phyloP scores from a whole-genome alignment of 192 early-diverging fungal species.

The Umbelopsis sp. region DNA sequence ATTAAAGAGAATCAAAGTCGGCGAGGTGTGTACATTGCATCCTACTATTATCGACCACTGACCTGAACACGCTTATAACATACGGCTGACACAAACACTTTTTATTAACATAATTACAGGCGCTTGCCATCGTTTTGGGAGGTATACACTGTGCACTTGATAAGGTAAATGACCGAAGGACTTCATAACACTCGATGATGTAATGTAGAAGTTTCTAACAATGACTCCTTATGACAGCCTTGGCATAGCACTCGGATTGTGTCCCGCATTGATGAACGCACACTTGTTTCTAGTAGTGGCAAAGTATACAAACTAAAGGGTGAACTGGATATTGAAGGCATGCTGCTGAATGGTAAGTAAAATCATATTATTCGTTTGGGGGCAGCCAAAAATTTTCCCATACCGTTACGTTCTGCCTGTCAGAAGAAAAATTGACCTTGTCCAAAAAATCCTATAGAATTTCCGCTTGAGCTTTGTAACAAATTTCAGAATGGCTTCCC shows the following conservation, averaged over 20 bases:
- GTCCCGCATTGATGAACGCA: slow-evolving; percentile 12
- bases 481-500: slow-evolving; percentile 7
- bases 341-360: slow-evolving; percentile 1
- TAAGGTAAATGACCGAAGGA: neutral
- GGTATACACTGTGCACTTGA: slow-evolving; percentile 13
- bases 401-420: too few relatives aligned
- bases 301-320: neutral
- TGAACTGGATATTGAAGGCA: slow-evolving; percentile 14
- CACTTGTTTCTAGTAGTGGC: slow-evolving; percentile 9
- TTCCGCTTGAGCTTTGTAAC: neutral
- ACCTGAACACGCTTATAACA: neutral
- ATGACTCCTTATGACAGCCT: neutral
- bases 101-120: neutral
- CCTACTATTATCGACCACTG: neutral
- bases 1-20: slow-evolving; percentile 9
- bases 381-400: too few relatives aligned
- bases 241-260: slow-evolving; percentile 17
- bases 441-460: neutral
- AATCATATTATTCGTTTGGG: too few relatives aligned
- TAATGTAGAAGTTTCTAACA: neutral
- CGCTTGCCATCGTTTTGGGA: slow-evolving; percentile 11
- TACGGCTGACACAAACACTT: neutral
- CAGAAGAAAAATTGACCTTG: too few relatives aligned
- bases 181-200: too few relatives aligned
- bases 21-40: neutral